These are phyloP conservation scores for Coniochaeta sp. DNA, from an alignment of 2,329 filamentous ascomycete genomes.

Conservation along the genomic window DNA sequence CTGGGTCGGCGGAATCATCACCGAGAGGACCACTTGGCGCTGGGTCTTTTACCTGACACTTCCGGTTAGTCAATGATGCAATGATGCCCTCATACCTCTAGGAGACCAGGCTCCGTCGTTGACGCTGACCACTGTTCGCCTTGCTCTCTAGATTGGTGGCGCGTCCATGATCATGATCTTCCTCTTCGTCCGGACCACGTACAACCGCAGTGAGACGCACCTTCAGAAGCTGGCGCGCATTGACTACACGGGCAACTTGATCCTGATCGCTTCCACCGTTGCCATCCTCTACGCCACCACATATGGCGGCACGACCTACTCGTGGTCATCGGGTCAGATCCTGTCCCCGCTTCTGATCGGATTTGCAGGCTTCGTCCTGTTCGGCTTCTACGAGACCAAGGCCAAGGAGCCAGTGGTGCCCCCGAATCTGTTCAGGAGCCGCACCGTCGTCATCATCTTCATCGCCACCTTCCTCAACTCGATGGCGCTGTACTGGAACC, in stretches of 20 bases:
- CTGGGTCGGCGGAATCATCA: slow-evolving; percentile 17
- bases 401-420: slow-evolving; percentile 30
- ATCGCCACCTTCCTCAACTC: slow-evolving; percentile 26
- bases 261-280: slow-evolving; percentile 31
- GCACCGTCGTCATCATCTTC: slow-evolving; percentile 29
- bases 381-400: slow-evolving; percentile 24
- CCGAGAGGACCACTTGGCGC: slow-evolving; percentile 19
- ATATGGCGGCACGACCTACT: slow-evolving; percentile 32
- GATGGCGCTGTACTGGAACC: slow-evolving; percentile 24
- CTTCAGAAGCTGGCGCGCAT: slow-evolving; percentile 25
- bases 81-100: too few relatives aligned
- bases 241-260: slow-evolving; percentile 35
- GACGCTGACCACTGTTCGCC: too few relatives aligned
- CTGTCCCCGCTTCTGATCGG: slow-evolving; percentile 37
- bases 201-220: slow-evolving; percentile 15
- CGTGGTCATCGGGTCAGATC: slow-evolving; percentile 32
- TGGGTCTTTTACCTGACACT: slow-evolving; percentile 38
- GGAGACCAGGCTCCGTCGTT: too few relatives aligned
- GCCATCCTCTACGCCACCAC: slow-evolving; percentile 35
- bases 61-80: too few relatives aligned
- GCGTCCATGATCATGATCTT: slow-evolving; percentile 21
- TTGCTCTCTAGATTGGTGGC: too few relatives aligned
- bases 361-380: slow-evolving; percentile 25
- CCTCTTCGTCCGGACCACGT: slow-evolving; percentile 28
- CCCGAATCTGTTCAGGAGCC: slow-evolving; percentile 27